Percentiles rank a stretch among this genome's conserved stretches.
phyloP scores from a whole-genome alignment of 148 eudicot species.

The Chenopodium berlandieri region DNA sequence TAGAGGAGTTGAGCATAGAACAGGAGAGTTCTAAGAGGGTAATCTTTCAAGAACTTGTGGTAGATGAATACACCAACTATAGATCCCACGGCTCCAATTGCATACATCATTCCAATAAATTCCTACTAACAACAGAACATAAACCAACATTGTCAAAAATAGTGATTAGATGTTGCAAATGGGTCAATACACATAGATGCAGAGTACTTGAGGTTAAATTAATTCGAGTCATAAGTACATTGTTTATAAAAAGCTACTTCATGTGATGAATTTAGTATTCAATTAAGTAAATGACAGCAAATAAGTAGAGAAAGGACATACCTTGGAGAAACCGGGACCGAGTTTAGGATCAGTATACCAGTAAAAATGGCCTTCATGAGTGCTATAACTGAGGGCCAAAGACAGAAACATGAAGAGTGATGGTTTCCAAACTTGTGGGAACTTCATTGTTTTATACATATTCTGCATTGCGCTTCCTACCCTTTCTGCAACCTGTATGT shows the following conservation, averaged over 20 bases:
- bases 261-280: too few relatives aligned
- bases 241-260: too few relatives aligned
- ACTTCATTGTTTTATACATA: conserved; percentile 47
- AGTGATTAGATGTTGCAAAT: too few relatives aligned
- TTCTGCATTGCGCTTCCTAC: conserved; percentile 42
- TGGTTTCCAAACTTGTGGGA: conserved; percentile 70
- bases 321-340: conserved; percentile 70
- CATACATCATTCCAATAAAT: conserved; percentile 57
- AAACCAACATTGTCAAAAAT: too few relatives aligned
- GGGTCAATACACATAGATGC: too few relatives aligned
- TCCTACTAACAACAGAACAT: conserved; percentile 31
- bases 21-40: conserved; percentile 43
- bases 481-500: conserved; percentile 34
- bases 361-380: conserved; percentile 76
- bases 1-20: conserved; percentile 54
- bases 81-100: conserved; percentile 61
- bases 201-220: too few relatives aligned
- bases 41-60: conserved; percentile 48
- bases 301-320: conserved; percentile 5
- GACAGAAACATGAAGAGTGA: conserved; percentile 62
- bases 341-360: conserved; percentile 59
- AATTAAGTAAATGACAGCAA: too few relatives aligned
- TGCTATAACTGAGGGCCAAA: conserved; percentile 54
- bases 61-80: conserved; percentile 54
- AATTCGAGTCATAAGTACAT: too few relatives aligned